phyloP scores from a whole-genome alignment of 129 eudicot species.

The Cynara cardunculus region DNA sequence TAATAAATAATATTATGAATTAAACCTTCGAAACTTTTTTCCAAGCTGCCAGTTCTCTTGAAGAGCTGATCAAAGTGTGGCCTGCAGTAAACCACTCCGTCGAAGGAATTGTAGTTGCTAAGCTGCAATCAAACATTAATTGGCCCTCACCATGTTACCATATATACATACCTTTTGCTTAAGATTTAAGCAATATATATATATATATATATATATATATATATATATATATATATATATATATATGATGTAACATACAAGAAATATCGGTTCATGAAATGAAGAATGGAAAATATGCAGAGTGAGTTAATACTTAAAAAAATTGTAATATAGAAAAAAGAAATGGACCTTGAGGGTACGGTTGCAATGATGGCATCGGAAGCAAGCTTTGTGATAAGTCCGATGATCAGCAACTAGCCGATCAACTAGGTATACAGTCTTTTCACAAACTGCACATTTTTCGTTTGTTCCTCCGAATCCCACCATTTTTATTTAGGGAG shows the following conservation, averaged over 20 bases:
- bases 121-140: conserved; percentile 48
- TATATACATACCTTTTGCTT: too few species aligned
- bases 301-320: neutral
- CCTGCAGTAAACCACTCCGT: conserved; percentile 86
- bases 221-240: too few species aligned
- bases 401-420: conserved; percentile 68
- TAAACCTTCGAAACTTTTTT: conserved; percentile 89
- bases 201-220: neutral
- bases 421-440: conserved; percentile 91
- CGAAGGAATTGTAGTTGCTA: conserved; percentile 80
- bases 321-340: neutral
- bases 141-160: neutral
- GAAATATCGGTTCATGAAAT: too few species aligned
- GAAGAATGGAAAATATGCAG: neutral
- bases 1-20: neutral
- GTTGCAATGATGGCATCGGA: conserved; percentile 92
- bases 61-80: conserved; percentile 93
- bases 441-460: conserved; percentile 73
- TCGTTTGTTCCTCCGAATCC: conserved; percentile 72
- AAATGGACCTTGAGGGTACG: conserved; percentile 78
- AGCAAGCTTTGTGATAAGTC: conserved; percentile 82
- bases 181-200: too few species aligned
- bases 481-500: conserved; percentile 16
- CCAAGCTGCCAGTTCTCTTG: conserved; percentile 94
- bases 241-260: too few species aligned